Evolutionary conservation across 2,329 filamentous ascomycete species (phyloP).

Genomic region (Microcyclospora tardicrescens): DNA sequence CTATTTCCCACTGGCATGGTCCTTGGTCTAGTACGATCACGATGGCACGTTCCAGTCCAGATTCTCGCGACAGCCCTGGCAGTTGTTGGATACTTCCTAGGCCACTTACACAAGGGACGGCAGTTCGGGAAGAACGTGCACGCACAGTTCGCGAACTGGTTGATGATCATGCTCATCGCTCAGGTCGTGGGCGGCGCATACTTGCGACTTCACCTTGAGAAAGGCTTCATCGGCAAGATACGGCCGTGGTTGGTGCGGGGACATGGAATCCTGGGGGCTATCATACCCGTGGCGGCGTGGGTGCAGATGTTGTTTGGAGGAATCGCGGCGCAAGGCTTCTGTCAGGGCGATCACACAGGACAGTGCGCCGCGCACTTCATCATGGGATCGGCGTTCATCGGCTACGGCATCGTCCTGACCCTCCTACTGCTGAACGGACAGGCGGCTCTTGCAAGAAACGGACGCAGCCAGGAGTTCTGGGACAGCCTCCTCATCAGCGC

Average conservation of each 20-base stretch:
- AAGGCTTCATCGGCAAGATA: constrained; percentile 67
- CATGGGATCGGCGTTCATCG: constrained; percentile 95
- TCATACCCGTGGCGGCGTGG: constrained; percentile 78
- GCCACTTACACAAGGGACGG: constrained; percentile 79
- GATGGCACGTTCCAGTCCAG: constrained; percentile 91
- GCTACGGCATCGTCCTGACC: constrained; percentile 76
- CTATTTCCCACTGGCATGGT: constrained; percentile 95
- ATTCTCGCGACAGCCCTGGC: constrained; percentile 61
- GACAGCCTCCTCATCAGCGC: constrained; percentile 81
- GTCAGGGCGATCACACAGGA: constrained; percentile 76
- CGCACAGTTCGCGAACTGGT: constrained; percentile 60
- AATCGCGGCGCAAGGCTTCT: constrained; percentile 85
- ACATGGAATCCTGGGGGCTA: constrained; percentile 75
- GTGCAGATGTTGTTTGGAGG: constrained; percentile 92
- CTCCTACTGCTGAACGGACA: constrained; percentile 82
- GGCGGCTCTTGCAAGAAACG: constrained; percentile 66
- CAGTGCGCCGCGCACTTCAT: constrained; percentile 97
- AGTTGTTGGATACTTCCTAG: constrained; percentile 76
- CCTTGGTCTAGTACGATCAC: constrained; percentile 73
- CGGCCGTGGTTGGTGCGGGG: constrained; percentile 54
- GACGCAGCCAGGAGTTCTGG: constrained; percentile 91
- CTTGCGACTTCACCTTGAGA: constrained; percentile 77
- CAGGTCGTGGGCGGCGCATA: constrained; percentile 78
- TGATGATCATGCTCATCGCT: constrained; percentile 65
- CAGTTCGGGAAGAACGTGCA: constrained; percentile 77